Evolutionary conservation across 352 stramenopile species (phyloP), one percentile per base, ranked within the genome.

Genomic region (Phytopythium helicoides): DNA sequence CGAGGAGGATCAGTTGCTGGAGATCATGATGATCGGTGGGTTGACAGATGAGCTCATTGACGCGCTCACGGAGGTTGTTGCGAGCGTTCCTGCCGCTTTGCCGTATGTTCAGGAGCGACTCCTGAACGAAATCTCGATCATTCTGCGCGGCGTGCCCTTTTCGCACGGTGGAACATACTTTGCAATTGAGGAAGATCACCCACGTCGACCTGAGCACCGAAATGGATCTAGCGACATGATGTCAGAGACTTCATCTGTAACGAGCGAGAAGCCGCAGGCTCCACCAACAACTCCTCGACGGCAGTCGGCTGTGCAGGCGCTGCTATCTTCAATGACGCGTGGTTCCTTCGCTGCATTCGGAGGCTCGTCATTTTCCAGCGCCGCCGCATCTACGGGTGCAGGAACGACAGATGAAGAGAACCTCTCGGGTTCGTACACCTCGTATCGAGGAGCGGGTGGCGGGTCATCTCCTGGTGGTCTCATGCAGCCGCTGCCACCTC

Each of bases 121-220:
- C 14, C 76, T 99, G 33, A 95, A 98, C 54, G 95, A 98, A 57
- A 94, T 99, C 21, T 98, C 95, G n/a, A 78, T 87, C 14, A 97
- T 94, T 49, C 68, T 99, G 12, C 87, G 92, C 22, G 94, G 95
- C 11, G 71, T 81, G 8, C 73, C 83, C 3, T 94, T 94, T 25
- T 84, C 66, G 6, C 45, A 76, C 7, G 73, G 67, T 3, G 59
- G 34, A 33, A 38, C 37, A 8, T 49, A 46, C 35, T 36, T 44
- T 8, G 40, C 31, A 1, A 5, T 33, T 33, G 46, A 19, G 23
- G 37, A 52, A 14, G 25, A 36, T 6, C 21, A 56, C 18, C 8
- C 21, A 3, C 33, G 47, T 2, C 47, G 47, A 11, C 21, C 12
- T 8, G 34, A 53, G 6, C 19, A 22, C 34, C 22, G 47, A 19